These are phyloP conservation scores for Acacia acuminata DNA, from an alignment of 306 rosid species.

Conservation along the genomic window DNA sequence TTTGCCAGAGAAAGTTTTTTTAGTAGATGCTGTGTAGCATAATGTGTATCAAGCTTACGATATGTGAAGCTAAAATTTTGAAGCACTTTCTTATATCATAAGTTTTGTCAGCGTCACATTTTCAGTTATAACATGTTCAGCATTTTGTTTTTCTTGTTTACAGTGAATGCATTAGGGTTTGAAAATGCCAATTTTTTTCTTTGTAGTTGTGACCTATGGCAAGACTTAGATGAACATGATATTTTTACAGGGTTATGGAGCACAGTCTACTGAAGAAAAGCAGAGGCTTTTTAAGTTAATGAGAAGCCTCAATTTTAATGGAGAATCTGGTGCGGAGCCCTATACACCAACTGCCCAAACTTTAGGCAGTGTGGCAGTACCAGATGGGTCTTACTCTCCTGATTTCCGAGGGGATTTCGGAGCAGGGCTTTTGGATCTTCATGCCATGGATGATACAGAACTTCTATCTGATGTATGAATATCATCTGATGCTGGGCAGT, in stretches of 20 bases:
- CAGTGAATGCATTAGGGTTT: slow-evolving; percentile 12
- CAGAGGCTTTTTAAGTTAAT: slow-evolving; percentile 88
- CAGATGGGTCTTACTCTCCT: slow-evolving; percentile 77
- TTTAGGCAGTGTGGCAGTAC: slow-evolving; percentile 54
- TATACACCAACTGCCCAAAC: slow-evolving; percentile 68
- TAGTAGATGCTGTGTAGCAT: neutral
- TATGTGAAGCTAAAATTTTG: neutral
- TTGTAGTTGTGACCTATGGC: slow-evolving; percentile 3
- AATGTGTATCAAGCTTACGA: neutral
- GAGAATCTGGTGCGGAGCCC: slow-evolving; percentile 87
- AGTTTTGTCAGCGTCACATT: slow-evolving; percentile 5
- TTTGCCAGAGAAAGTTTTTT: neutral
- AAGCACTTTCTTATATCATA: neutral
- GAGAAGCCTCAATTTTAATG: slow-evolving; percentile 92
- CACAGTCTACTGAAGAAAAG: slow-evolving; percentile 95
- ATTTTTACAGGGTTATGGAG: slow-evolving; percentile 77
- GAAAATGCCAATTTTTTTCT: slow-evolving; percentile 4
- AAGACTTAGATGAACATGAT: slow-evolving; percentile 34
- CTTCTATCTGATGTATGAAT: slow-evolving; percentile 80
- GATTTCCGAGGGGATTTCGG: slow-evolving; percentile 96
- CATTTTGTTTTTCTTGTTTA: neutral
- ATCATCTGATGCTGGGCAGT: neutral
- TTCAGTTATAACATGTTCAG: slow-evolving; percentile 20
- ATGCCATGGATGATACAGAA: slow-evolving; percentile 98
- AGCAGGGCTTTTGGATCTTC: slow-evolving; percentile 97